Percentiles rank a stretch among this genome's conserved stretches.
Conservation (phyloP, 805 yeast genomes). For the Lipomyces spencermartinsiae region DNA sequence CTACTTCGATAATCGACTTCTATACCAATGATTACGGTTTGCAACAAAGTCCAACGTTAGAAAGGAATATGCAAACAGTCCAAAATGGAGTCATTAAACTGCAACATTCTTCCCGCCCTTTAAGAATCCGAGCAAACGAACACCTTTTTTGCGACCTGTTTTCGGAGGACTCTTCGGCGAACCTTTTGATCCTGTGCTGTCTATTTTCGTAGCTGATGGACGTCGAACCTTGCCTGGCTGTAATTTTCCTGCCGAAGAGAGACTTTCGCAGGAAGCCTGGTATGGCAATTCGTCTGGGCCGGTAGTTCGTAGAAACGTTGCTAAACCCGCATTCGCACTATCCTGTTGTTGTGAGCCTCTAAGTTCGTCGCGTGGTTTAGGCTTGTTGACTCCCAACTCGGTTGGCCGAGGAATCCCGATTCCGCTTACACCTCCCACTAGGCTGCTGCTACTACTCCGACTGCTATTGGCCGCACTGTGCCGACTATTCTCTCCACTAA, state of each 20-base stretch:
- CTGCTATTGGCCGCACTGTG: neutral
- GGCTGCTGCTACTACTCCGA: neutral
- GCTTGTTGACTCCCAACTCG: neutral
- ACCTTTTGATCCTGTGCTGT: neutral
- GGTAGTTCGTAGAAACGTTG: neutral
- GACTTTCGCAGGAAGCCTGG: neutral
- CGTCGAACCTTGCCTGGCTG: neutral
- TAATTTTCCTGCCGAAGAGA: neutral
- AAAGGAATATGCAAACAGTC: too few relatives aligned
- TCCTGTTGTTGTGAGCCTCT: neutral
- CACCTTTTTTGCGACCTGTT: conserved; percentile 5
- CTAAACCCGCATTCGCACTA: neutral
- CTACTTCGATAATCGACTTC: neutral
- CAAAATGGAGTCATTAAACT: neutral
- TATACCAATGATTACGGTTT: neutral
- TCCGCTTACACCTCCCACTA: conserved; percentile 9
- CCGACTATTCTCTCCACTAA: neutral
- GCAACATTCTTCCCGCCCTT: conserved; percentile 10
- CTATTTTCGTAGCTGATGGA: too few relatives aligned
- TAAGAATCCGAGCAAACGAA: conserved; percentile 1
- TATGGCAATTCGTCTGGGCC: conserved; percentile 2
- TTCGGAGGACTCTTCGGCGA: neutral
- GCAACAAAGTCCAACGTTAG: too few relatives aligned
- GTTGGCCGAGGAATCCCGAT: conserved; percentile 3
- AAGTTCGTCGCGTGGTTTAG: neutral